Percentiles rank a stretch among this genome's conserved stretches.
Conservation (phyloP, 2,329 filamentous ascomycete species). For the Fusarium scirpi region DNA sequence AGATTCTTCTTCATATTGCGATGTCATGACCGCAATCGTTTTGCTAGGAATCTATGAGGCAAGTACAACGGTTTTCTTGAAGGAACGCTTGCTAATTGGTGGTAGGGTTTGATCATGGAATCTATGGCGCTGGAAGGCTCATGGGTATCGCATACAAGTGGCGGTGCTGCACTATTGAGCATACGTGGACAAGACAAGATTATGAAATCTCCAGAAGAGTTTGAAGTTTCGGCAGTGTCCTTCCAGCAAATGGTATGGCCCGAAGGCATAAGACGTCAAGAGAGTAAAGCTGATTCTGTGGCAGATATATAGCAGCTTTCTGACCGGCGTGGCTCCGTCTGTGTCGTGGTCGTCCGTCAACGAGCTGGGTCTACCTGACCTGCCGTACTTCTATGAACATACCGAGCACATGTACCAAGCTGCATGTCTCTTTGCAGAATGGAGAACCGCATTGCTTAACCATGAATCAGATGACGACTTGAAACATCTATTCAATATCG, state of each 20-base stretch:
- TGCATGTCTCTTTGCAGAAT: background rate
- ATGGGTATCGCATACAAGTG: background rate
- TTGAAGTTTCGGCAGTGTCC: background rate
- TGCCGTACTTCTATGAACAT: background rate
- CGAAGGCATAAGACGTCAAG: rapidly evolving
- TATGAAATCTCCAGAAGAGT: background rate
- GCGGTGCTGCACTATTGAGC: background rate
- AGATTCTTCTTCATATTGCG: background rate
- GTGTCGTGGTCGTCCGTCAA: background rate
- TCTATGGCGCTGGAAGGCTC: background rate
- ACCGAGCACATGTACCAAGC: background rate
- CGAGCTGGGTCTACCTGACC: background rate
- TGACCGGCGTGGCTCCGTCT: background rate
- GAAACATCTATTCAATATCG: rapidly evolving
- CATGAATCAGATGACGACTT: background rate
- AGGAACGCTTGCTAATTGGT: rapidly evolving
- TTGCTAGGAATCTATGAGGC: background rate
- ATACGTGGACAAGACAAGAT: constrained; percentile 1
- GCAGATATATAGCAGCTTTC: background rate
- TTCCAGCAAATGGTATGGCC: background rate
- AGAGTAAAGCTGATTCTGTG: background rate
- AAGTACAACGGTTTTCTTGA: background rate
- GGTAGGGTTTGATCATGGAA: background rate
- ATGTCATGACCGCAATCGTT: background rate
- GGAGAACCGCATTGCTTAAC: background rate